phyloP scores from a whole-genome alignment of 1,139 yeast genomes.

The Kodamaea arcana region DNA sequence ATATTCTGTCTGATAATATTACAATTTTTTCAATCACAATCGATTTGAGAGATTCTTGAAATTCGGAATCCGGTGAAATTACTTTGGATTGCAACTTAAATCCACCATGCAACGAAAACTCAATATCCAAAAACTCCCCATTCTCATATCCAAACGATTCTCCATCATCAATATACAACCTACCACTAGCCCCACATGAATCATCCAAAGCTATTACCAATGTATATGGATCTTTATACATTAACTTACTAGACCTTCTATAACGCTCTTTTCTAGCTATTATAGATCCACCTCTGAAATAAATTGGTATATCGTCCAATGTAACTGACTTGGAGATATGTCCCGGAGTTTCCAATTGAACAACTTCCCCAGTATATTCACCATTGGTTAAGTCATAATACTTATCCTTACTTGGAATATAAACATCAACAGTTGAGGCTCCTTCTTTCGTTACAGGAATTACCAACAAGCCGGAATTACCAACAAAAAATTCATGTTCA shows the following conservation, averaged over 20 bases:
- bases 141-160: constrained; percentile 57
- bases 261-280: constrained; percentile 64
- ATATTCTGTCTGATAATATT: constrained; percentile 26
- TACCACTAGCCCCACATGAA: constrained; percentile 49
- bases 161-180: constrained; percentile 79
- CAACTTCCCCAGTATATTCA: constrained; percentile 6
- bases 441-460: constrained; percentile 74
- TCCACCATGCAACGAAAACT: constrained; percentile 20
- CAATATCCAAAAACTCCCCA: constrained; percentile 45
- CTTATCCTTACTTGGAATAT: constrained; percentile 60
- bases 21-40: constrained; percentile 57
- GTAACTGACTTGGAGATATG: constrained; percentile 33
- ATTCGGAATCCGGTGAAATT: constrained; percentile 14
- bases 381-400: constrained; percentile 59
- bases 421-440: constrained; percentile 40
- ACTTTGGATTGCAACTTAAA: constrained; percentile 13
- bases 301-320: constrained; percentile 65
- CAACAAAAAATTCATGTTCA: constrained; percentile 84
- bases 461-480: constrained; percentile 67
- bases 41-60: constrained; percentile 17
- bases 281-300: constrained; percentile 74
- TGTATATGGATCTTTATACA: constrained; percentile 82
- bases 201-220: constrained; percentile 58
- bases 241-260: constrained; percentile 75
- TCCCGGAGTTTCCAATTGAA: constrained; percentile 12